A percentile compares a stretch with the other conserved stretches of the same genome.
phyloP scores from a whole-genome alignment of 371 early-diverging fungal genomes.

The Apophysomyces elegans region DNA sequence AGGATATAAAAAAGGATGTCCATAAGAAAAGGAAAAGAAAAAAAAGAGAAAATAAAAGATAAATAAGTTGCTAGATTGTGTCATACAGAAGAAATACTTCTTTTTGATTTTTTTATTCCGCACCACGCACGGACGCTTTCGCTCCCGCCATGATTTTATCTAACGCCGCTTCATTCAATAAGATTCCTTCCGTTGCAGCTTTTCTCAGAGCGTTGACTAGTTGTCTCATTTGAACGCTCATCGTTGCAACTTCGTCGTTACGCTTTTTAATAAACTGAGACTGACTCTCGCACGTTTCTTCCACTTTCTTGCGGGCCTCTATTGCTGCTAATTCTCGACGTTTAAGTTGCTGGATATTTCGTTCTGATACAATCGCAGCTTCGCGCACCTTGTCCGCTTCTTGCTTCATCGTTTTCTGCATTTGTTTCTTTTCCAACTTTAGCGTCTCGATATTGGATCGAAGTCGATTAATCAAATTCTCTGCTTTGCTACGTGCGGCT shows the following conservation, averaged over 20 bases:
- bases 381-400: slow-evolving; percentile 67
- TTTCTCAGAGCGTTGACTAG: slow-evolving; percentile 29
- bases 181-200: slow-evolving; percentile 38
- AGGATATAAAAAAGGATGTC: too few species aligned
- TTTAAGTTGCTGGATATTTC: slow-evolving; percentile 69
- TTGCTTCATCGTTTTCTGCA: slow-evolving; percentile 67
- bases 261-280: slow-evolving; percentile 48
- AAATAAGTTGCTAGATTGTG: too few species aligned
- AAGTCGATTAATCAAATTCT: slow-evolving; percentile 38
- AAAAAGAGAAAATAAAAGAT: too few species aligned
- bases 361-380: slow-evolving; percentile 51
- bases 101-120: not conserved
- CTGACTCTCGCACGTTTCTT: slow-evolving; percentile 63
- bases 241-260: slow-evolving; percentile 46
- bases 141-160: slow-evolving; percentile 26
- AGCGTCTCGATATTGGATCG: slow-evolving; percentile 55
- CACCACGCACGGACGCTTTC: slow-evolving; percentile 2
- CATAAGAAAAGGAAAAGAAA: too few species aligned
- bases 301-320: slow-evolving; percentile 70
- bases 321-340: slow-evolving; percentile 40
- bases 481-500: slow-evolving; percentile 51
- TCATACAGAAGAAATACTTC: too few species aligned
- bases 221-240: slow-evolving; percentile 34
- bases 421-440: slow-evolving; percentile 73
- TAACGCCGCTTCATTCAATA: slow-evolving; percentile 36